phyloP scores from a whole-genome alignment of 768 basidiomycete species.

The Boletus reticulatus region DNA sequence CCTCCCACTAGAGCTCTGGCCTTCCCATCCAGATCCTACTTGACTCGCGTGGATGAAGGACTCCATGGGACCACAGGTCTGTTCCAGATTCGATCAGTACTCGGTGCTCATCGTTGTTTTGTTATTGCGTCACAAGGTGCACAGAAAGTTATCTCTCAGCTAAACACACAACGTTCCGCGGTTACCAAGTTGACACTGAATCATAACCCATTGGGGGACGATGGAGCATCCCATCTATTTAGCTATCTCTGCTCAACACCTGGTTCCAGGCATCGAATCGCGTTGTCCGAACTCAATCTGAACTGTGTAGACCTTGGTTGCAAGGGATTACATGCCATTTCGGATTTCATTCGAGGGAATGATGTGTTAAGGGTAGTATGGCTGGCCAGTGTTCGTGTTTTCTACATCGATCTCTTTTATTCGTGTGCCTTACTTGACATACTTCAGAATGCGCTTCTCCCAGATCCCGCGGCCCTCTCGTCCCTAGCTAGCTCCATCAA shows the following conservation, averaged over 20 bases:
- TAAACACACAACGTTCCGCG: conserved; percentile 38
- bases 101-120: background rate
- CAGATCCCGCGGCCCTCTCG: conserved; percentile 34
- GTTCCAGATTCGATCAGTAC: background rate
- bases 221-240: conserved; percentile 54
- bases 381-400: conserved; percentile 51
- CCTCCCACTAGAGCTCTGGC: conserved; percentile 2
- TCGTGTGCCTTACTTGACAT: conserved; percentile 7
- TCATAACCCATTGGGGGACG: conserved; percentile 56
- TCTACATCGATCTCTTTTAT: background rate
- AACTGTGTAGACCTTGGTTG: conserved; percentile 56
- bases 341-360: conserved; percentile 50
- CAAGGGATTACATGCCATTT: conserved; percentile 48
- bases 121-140: conserved; percentile 43
- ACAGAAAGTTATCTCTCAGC: conserved; percentile 45
- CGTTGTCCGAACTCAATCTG: conserved; percentile 52
- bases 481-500: conserved; percentile 52
- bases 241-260: conserved; percentile 48
- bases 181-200: conserved; percentile 54
- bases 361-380: conserved; percentile 43
- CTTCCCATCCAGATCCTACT: conserved; percentile 14
- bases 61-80: conserved; percentile 23
- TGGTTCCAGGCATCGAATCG: conserved; percentile 42
- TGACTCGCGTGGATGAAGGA: conserved; percentile 18
- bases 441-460: conserved; percentile 41